phyloP scores from a whole-genome alignment of 2,329 filamentous ascomycete species.

The Diaporthe nobilis region DNA sequence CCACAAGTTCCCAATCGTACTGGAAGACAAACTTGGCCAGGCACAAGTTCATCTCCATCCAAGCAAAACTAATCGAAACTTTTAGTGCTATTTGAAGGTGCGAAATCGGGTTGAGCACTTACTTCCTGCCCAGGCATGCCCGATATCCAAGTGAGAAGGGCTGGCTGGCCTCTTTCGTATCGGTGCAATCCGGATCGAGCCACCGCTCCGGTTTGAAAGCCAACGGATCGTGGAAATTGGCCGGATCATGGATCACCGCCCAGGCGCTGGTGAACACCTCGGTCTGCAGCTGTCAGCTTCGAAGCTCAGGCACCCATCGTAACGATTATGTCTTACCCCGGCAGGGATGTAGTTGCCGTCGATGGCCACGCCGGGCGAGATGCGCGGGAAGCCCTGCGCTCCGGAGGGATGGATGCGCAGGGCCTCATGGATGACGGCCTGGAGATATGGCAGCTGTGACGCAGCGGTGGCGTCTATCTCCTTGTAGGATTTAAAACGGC shows the following conservation, averaged over 20 bases:
- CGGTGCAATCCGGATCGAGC: constrained; percentile 14
- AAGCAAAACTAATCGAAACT: background rate
- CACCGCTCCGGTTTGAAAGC: constrained; percentile 24
- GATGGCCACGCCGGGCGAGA: background rate
- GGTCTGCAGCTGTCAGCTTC: constrained; percentile 5
- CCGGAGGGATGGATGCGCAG: constrained; percentile 44
- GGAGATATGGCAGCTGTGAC: constrained; percentile 29
- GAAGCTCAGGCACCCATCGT: no score
- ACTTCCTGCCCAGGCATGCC: constrained; percentile 13
- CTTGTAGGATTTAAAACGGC: background rate
- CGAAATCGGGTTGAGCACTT: background rate
- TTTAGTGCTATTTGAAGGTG: background rate
- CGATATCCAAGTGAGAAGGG: constrained; percentile 20
- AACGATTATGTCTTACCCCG: background rate
- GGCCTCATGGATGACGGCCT: constrained; percentile 44
- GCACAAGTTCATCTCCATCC: constrained; percentile 3
- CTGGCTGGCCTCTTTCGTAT: constrained; percentile 13
- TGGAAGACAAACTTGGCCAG: constrained; percentile 7
- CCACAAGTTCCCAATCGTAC: constrained; percentile 11
- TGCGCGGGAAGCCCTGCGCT: background rate
- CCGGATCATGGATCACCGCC: background rate
- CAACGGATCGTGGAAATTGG: constrained; percentile 10
- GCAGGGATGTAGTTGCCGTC: constrained; percentile 2
- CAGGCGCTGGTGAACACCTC: constrained; percentile 13
- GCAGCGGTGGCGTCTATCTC: background rate